These are phyloP conservation scores for Tillandsia fasciculata DNA, from an alignment of 176 grass and related monocot species.

Conservation along the genomic window DNA sequence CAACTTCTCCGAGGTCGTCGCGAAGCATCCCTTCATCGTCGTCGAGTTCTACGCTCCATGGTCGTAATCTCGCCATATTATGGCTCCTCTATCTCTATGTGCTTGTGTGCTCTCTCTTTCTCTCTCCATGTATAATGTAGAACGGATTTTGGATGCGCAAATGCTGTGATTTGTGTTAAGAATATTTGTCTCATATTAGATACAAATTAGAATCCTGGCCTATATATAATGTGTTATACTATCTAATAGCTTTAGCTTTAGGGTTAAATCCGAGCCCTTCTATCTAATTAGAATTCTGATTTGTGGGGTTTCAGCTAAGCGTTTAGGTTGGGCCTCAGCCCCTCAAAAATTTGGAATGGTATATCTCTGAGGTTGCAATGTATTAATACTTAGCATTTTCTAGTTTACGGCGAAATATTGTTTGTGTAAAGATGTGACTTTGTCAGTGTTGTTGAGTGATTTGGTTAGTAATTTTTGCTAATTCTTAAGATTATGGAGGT, in stretches of 20 bases:
- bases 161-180: no score
- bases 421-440: neutral
- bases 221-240: no score
- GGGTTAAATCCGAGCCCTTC: no score
- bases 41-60: slow-evolving; percentile 97
- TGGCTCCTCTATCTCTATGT: no score
- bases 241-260: no score
- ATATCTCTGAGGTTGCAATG: neutral
- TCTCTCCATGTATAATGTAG: neutral
- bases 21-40: slow-evolving; percentile 81
- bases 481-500: neutral
- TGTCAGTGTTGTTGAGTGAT: neutral
- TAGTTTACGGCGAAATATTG: neutral
- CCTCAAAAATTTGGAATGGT: neutral
- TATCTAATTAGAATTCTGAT: neutral
- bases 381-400: neutral
- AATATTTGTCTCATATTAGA: no score
- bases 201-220: no score
- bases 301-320: neutral
- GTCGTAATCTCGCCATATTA: slow-evolving; percentile 8
- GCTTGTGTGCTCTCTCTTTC: neutral
- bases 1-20: slow-evolving; percentile 60
- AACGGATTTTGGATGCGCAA: neutral
- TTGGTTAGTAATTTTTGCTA: neutral
- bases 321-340: neutral